Evolutionary conservation across 176 grass and related monocot species (phyloP).

Genomic region (Juncus inflexus): DNA sequence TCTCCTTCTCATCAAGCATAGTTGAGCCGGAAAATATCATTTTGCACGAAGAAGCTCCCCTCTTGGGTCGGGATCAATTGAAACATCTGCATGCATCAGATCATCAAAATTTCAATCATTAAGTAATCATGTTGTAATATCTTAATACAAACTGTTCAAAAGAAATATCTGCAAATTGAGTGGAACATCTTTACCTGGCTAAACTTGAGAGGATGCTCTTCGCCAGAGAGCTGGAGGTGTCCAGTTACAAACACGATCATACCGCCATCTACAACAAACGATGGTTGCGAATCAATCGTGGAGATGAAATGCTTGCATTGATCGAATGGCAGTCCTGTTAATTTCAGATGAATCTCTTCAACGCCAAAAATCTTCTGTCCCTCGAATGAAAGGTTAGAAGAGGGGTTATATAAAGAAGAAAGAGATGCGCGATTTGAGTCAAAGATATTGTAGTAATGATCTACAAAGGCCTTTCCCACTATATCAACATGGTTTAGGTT

Average conservation of each 20-base stretch:
- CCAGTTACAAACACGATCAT: slow-evolving; percentile 76
- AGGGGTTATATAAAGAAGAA: slow-evolving; percentile 42
- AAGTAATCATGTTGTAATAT: neutral
- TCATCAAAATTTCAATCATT: neutral
- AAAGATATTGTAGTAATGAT: slow-evolving; percentile 72
- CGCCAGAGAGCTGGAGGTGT: slow-evolving; percentile 59
- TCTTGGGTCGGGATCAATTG: slow-evolving; percentile 62
- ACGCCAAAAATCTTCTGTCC: slow-evolving; percentile 45
- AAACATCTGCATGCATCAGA: slow-evolving; percentile 49
- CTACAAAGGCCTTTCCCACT: slow-evolving; percentile 71
- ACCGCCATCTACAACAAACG: slow-evolving; percentile 37
- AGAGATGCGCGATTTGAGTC: slow-evolving; percentile 52
- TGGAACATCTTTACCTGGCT: slow-evolving; percentile 41
- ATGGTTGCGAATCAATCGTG: slow-evolving; percentile 72
- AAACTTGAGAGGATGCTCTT: slow-evolving; percentile 79
- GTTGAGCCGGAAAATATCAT: slow-evolving; percentile 89
- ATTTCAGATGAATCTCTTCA: slow-evolving; percentile 47
- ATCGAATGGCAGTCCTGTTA: slow-evolving; percentile 54
- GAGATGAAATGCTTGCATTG: slow-evolving; percentile 51
- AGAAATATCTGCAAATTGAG: neutral
- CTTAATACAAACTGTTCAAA: neutral
- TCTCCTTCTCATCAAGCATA: slow-evolving; percentile 37
- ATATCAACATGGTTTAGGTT: slow-evolving; percentile 33
- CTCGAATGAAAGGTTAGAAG: slow-evolving; percentile 79
- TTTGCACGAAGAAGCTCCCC: slow-evolving; percentile 78